Evolutionary conservation across 208 protist species (phyloP).

Genomic region (Trypanosoma rangeli): DNA sequence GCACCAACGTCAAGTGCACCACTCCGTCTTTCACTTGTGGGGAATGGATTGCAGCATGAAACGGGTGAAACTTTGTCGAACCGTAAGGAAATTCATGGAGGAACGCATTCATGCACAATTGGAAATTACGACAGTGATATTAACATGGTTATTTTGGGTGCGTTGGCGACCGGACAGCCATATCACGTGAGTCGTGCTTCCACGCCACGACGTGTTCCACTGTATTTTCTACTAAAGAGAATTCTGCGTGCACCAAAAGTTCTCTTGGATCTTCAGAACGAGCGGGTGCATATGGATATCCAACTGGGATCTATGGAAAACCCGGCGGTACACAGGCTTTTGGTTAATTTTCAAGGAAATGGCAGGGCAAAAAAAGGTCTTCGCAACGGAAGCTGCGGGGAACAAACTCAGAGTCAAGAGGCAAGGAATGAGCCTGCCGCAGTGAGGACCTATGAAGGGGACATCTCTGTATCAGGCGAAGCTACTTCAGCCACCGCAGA

Average conservation of each 20-base stretch:
- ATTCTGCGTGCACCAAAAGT: conserved; percentile 7
- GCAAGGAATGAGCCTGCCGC: conserved; percentile 4
- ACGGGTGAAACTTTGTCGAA: neutral
- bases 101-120: neutral
- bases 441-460: conserved; percentile 7
- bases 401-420: neutral
- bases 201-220: neutral
- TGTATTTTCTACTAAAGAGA: conserved; percentile 15
- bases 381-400: neutral
- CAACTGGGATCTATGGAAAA: conserved; percentile 38
- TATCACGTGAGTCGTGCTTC: neutral
- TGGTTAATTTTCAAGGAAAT: neutral
- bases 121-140: neutral
- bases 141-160: neutral
- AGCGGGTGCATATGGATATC: conserved; percentile 18
- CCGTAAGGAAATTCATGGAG: neutral
- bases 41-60: neutral
- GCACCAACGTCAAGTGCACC: neutral
- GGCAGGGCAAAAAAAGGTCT: neutral
- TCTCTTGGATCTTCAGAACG: conserved; percentile 31
- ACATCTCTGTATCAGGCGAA: neutral
- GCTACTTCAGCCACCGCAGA: neutral
- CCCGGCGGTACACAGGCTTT: neutral
- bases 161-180: conserved; percentile 21
- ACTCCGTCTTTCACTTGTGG: conserved; percentile 11